These are phyloP conservation scores for Cucurbita pepo DNA, from an alignment of 306 rosid species.

Conservation along the genomic window DNA sequence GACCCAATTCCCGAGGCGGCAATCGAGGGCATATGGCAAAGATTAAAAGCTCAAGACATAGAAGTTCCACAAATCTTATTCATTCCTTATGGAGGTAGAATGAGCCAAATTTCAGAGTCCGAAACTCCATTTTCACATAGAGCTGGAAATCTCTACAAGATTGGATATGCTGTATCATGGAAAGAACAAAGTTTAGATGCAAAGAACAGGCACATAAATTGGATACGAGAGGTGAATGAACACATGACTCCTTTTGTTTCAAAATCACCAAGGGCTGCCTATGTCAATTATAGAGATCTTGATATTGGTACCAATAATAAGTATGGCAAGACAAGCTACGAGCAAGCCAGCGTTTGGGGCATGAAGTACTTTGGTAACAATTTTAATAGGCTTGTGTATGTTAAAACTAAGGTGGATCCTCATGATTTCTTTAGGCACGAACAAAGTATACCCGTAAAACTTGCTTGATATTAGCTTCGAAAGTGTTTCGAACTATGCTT, in stretches of 20 bases:
- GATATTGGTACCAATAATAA: slow-evolving; percentile 51
- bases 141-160: slow-evolving; percentile 42
- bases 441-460: slow-evolving; percentile 51
- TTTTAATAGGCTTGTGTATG: slow-evolving; percentile 37
- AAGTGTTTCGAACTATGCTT: too few species aligned
- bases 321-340: slow-evolving; percentile 22
- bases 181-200: slow-evolving; percentile 20
- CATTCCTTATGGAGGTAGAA: slow-evolving; percentile 67
- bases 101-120: slow-evolving; percentile 38
- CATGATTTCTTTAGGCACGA: slow-evolving; percentile 66
- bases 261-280: slow-evolving; percentile 54
- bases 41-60: slow-evolving; percentile 20
- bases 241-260: slow-evolving; percentile 62
- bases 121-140: slow-evolving; percentile 57
- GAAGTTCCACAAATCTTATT: slow-evolving; percentile 23
- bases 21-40: slow-evolving; percentile 28
- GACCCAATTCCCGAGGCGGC: slow-evolving; percentile 30
- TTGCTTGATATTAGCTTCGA: neutral
- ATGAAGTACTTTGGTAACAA: slow-evolving; percentile 53
- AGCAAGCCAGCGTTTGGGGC: slow-evolving; percentile 54
- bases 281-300: slow-evolving; percentile 63
- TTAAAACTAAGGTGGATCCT: slow-evolving; percentile 63
- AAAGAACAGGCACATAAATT: slow-evolving; percentile 26
- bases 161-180: slow-evolving; percentile 37
- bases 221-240: slow-evolving; percentile 53